Conservation (phyloP, 164 flowering plant species). For the Berberis vulgaris region DNA sequence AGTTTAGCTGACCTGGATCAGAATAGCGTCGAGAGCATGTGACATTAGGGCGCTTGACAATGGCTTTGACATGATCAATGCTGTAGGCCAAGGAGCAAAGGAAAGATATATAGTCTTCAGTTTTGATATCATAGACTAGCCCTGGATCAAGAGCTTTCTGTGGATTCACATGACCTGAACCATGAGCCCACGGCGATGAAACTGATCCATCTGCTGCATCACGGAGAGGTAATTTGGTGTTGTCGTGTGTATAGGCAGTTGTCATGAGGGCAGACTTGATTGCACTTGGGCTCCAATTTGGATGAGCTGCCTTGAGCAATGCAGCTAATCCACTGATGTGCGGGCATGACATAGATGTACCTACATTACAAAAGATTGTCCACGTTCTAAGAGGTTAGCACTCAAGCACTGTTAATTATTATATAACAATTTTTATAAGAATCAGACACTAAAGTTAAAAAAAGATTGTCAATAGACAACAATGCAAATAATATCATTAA, state of each 20-base stretch:
- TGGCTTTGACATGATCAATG: conserved; percentile 25
- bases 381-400: not conserved
- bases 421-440: no score
- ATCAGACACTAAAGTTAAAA: no score
- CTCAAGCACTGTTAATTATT: not conserved
- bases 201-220: conserved; percentile 42
- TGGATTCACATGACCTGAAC: conserved; percentile 79
- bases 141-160: conserved; percentile 79
- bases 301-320: conserved; percentile 81
- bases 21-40: conserved; percentile 41
- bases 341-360: conserved; percentile 95
- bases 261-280: conserved; percentile 92
- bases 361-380: conserved; percentile 18
- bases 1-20: conserved; percentile 66
- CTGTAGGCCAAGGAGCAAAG: conserved; percentile 63
- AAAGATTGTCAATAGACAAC: not conserved
- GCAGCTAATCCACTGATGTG: conserved; percentile 88
- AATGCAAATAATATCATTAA: not conserved
- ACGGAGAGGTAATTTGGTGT: conserved; percentile 50
- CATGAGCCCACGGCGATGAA: conserved; percentile 68
- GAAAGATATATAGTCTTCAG: conserved; percentile 55
- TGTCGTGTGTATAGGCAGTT: conserved; percentile 67
- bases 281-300: conserved; percentile 85
- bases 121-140: conserved; percentile 54
- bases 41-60: conserved; percentile 38